phyloP scores from a whole-genome alignment of 192 early-diverging fungal genomes.

The Lobulomyces angularis region DNA sequence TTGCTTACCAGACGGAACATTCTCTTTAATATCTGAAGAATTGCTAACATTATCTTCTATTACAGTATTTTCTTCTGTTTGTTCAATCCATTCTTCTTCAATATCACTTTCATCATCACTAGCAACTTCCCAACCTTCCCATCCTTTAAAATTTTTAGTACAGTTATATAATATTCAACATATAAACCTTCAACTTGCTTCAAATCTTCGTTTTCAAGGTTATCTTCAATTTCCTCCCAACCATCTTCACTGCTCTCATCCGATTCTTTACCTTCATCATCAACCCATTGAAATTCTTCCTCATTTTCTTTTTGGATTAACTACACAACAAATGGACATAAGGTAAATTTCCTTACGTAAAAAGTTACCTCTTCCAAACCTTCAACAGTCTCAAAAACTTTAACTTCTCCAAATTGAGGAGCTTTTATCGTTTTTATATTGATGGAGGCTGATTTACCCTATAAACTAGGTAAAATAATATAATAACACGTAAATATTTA shows the following conservation, averaged over 20 bases:
- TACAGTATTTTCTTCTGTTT: slow-evolving; percentile 17
- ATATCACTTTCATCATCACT: slow-evolving; percentile 16
- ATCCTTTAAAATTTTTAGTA: slow-evolving; percentile 11
- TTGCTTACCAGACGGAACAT: too few relatives aligned
- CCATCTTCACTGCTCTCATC: slow-evolving; percentile 19
- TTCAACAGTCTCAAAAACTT: slow-evolving; percentile 54
- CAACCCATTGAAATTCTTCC: slow-evolving; percentile 17
- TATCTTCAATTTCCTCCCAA: slow-evolving; percentile 10
- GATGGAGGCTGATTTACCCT: slow-evolving; percentile 71
- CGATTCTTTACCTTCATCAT: slow-evolving; percentile 16
- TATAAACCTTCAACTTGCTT: slow-evolving; percentile 3
- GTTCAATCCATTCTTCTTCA: slow-evolving; percentile 20
- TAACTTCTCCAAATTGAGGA: slow-evolving; percentile 59
- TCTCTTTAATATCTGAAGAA: slow-evolving; percentile 17
- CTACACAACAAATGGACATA: slow-evolving; percentile 11
- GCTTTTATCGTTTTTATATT: slow-evolving; percentile 50
- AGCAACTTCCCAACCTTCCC: slow-evolving; percentile 24
- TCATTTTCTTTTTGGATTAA: slow-evolving; percentile 1
- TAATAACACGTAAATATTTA: slow-evolving; percentile 4
- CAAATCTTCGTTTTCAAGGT: slow-evolving; percentile 8
- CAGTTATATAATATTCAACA: background rate
- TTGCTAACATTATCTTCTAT: slow-evolving; percentile 38
- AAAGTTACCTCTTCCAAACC: slow-evolving; percentile 73
- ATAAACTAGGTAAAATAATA: background rate
- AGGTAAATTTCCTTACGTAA: too few relatives aligned